Base-by-base conservation (phyloP, 345 rosid species). In the Angophora floribunda region DNA sequence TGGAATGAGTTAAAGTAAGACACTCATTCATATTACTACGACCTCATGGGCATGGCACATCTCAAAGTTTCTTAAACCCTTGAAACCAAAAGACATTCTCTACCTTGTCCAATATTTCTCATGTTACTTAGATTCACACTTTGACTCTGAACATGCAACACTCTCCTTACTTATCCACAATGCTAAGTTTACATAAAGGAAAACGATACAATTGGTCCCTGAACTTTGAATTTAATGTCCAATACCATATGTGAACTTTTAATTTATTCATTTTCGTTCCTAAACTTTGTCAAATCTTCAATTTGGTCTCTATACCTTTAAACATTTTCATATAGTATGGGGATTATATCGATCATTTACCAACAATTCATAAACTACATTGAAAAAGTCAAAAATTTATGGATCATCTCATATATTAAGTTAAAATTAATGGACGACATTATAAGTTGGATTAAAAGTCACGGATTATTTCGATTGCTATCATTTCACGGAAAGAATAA, bases 331-430 rank as follows among this genome's bases (percentile, higher is more conserved):
- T 5, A 12, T 13, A 61, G 14, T 61, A 0, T 28, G 28, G 2
- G 2, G 4, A 6, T n/a, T 13, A 28, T 1, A 28, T 65, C 6
- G 16, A 65, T 2, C 15, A 7, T 65, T 65, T 15, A 30, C 1
- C 21, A 14, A 65, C 15, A 15, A 30, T 4, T 30, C 0, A 65
- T 2, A 4, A 0, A 30, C 1, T 10, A 30, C 1, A 14, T 14
- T 30, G 13, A 61, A 12, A 61, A 59, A 61, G 12, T 13, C 12
- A 61, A 13, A 28, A 28, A 4, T 28, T 36, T 36, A 36, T 36
- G 41, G 4, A 36, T 36, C 36, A 30, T 15, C 8, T 3, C 9
- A 15, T 7, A 36, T 36, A 4, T 36, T 36, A 36, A 36, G 41
- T 36, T 36, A 36, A 59, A 59, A 7, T 65, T 14, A 10, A 4